A percentile compares a stretch with the other conserved stretches of the same genome.
Evolutionary conservation across 768 basidiomycete species (phyloP).

Genomic region (Rhodotorula diobovata): DNA sequence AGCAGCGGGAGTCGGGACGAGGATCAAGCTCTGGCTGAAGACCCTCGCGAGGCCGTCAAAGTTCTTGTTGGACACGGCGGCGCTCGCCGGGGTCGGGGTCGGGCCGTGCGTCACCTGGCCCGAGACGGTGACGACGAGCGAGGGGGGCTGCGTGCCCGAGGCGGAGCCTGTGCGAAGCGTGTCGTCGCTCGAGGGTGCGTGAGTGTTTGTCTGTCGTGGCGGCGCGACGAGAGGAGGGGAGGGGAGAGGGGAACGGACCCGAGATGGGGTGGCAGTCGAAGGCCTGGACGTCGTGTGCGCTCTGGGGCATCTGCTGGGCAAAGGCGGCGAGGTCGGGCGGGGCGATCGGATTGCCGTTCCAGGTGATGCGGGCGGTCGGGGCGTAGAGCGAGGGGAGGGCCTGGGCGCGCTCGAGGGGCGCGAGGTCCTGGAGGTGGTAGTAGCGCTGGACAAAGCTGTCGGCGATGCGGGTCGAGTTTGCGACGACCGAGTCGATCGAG

Average conservation of each 20-base stretch:
- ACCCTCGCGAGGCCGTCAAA: conserved; percentile 36
- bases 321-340: conserved; percentile 25
- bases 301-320: conserved; percentile 23
- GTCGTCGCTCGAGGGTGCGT: background rate
- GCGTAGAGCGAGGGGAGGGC: conserved; percentile 14
- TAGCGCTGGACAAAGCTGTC: conserved; percentile 20
- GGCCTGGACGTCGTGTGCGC: conserved; percentile 28
- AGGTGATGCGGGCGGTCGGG: conserved; percentile 24
- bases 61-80: conserved; percentile 14
- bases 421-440: conserved; percentile 23
- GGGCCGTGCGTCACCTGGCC: conserved; percentile 37
- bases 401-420: background rate
- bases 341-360: conserved; percentile 39
- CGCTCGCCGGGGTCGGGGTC: conserved; percentile 21
- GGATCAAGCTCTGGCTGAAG: conserved; percentile 37
- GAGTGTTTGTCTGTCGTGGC: background rate
- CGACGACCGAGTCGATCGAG: conserved; percentile 19
- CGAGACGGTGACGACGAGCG: conserved; percentile 35
- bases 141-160: conserved; percentile 1
- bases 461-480: conserved; percentile 7
- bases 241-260: background rate
- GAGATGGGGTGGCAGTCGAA: conserved; percentile 38
- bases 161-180: conserved; percentile 7
- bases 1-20: no score
- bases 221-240: background rate